Evolutionary conservation across 345 rosid species (phyloP).

Genomic region (Camelina laxa): DNA sequence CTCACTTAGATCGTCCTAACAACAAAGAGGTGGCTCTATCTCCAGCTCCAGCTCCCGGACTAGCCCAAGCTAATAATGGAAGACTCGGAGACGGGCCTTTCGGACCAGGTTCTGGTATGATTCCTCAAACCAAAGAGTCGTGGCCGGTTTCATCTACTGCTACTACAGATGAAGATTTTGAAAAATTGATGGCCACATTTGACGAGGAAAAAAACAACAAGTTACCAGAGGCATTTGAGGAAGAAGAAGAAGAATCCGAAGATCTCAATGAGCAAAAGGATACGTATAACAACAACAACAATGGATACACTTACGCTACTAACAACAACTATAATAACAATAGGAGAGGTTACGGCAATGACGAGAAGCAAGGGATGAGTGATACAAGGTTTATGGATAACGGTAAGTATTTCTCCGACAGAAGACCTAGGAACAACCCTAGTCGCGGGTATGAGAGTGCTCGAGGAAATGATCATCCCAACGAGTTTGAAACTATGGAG

Average conservation of each 20-base stretch:
- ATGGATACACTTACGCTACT: constrained; percentile 38
- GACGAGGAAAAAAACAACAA: constrained; percentile 42
- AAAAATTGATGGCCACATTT: constrained; percentile 48
- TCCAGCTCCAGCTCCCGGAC: constrained; percentile 37
- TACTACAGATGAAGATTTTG: constrained; percentile 41
- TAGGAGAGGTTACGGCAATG: constrained; percentile 42
- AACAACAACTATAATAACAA: constrained; percentile 28
- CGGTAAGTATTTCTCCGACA: constrained; percentile 51
- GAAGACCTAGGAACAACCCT: constrained; percentile 30
- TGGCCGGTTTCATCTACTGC: constrained; percentile 38
- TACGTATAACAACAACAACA: constrained; percentile 26
- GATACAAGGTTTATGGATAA: constrained; percentile 61
- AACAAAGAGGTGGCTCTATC: constrained; percentile 16
- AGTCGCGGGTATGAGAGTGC: constrained; percentile 26
- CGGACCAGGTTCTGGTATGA: constrained; percentile 51
- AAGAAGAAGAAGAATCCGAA: constrained; percentile 33
- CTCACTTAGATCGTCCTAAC: constrained; percentile 35
- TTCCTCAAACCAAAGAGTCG: constrained; percentile 52
- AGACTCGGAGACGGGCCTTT: constrained; percentile 50
- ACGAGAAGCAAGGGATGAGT: constrained; percentile 64
- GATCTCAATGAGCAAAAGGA: constrained; percentile 36
- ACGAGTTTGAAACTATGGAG: constrained; percentile 65
- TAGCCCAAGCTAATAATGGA: constrained; percentile 37
- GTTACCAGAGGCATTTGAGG: constrained; percentile 36
- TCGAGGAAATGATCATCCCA: constrained; percentile 35